A percentile compares a stretch with the other conserved stretches of the same genome.
phyloP scores from a whole-genome alignment of 1,139 yeast genomes.

The Scheffersomyces titani region DNA sequence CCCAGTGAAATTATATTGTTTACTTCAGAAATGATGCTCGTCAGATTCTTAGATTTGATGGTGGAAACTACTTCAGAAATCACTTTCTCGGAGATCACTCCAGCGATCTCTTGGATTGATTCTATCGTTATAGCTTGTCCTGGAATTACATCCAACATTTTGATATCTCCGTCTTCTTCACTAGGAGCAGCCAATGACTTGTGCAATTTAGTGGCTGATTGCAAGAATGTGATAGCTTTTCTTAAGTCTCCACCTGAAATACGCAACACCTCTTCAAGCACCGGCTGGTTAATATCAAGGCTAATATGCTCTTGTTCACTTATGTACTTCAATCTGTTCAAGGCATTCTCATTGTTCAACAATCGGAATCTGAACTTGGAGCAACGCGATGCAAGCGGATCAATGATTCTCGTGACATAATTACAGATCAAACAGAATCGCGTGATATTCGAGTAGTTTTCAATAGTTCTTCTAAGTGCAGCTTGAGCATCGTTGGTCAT shows the following conservation, averaged over 20 bases:
- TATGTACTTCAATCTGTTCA: constrained; percentile 63
- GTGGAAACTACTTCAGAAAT: constrained; percentile 46
- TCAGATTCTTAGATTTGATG: constrained; percentile 36
- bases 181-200: constrained; percentile 20
- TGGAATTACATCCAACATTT: constrained; percentile 15
- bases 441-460: constrained; percentile 85
- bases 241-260: constrained; percentile 89
- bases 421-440: constrained; percentile 93
- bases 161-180: constrained; percentile 28
- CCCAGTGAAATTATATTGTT: constrained; percentile 68
- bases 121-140: constrained; percentile 37
- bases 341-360: constrained; percentile 69
- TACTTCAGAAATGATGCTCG: constrained; percentile 46
- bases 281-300: constrained; percentile 43
- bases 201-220: constrained; percentile 76
- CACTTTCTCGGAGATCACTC: constrained; percentile 67
- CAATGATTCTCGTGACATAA: constrained; percentile 93
- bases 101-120: constrained; percentile 76
- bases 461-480: constrained; percentile 96
- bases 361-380: constrained; percentile 90
- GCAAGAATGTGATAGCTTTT: constrained; percentile 87
- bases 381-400: constrained; percentile 94
- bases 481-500: constrained; percentile 99
- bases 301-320: constrained; percentile 53
- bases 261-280: constrained; percentile 60